Base-by-base conservation (phyloP, 2,329 filamentous ascomycete genomes). In the Curvularia sp. region DNA sequence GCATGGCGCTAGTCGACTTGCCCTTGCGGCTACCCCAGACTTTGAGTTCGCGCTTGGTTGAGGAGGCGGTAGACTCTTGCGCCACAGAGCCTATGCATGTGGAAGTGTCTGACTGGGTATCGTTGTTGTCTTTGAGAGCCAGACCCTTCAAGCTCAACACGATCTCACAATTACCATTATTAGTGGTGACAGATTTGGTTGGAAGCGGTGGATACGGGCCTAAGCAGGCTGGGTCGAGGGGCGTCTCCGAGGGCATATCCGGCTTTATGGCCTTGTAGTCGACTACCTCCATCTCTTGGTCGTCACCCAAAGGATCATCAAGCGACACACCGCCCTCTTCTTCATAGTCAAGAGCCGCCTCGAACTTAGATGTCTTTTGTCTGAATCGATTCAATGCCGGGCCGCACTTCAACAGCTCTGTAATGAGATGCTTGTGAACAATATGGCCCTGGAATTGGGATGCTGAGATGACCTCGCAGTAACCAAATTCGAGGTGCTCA, bases 401-500 rank as follows among this genome's bases (percentile, higher is more conserved):
- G 4, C 59, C 65, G 23, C 56, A 59, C 8, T 68, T 60, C 23
- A 76, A 55, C 0, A 74, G 65, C 45, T 73, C 61, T 1, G 74
- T 79, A 51, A 82, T 71, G 39, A 86, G 74, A 30, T 79, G 70
- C 64, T 83, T 86, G 68, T 84, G 81, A 15, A 81, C 77, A 21
- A 84, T 77, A 46, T 82, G 77, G n/a, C 77, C 76, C 15, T 78
- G 69, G 58, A 86, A 84, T 12, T 82, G 74, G 0, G 69, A 57
- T 0, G 74, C 63, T 2, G 61, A 65, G 59, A 86, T 82, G 2
- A 70, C 71, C 0, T 61, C 47, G 66, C 86, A 88, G 34, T 81
- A 70, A 19, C 80, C 80, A 9, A 78, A 75, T 64, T 88, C 85
- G 19, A 87, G 78, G 63, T 88, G 86, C 15, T 74, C 73, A 55